Base-by-base conservation (phyloP, 1,284 basidiomycete genomes). In the Fomitopsis pinicola region DNA sequence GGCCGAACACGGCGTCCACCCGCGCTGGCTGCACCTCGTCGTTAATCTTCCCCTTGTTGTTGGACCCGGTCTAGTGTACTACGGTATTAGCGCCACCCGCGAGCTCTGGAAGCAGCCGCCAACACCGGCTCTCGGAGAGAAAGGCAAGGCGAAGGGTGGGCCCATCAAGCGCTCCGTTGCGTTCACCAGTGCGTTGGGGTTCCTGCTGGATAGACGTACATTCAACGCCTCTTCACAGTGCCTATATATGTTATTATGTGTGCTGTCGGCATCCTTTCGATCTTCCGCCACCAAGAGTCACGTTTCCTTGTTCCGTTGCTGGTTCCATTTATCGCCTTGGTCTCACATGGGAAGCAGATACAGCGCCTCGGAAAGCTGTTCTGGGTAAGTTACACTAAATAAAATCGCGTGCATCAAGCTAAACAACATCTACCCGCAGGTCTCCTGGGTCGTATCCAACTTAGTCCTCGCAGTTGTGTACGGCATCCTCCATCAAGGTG, bases 11-110 rank as follows among this genome's bases (percentile, higher is more conserved):
- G 78, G 78, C 12, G 59, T 78, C 12, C 77, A 79, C 63, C 78
- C 78, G 1, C 70, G 71, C 22, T 78, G 76, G 76, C 66, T 79
- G 2, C 77, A 79, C 60, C 59, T 74, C 26, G 66, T 70, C 28
- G 73, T 79, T 28, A 78, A 78, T 61, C 59, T 79, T 7, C 77
- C 78, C 10, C 71, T 79, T 70, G 63, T 80, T 12, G 66, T 78
- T 10, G 75, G 77, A 15, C 77, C 76, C 6, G 61, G 71, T 9
- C 36, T 76, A 35, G 57, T 74, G 12, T 59, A 62, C 54, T 66
- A 67, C 65, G 71, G 68, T 59, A 66, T 67, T 22, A 35, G 61
- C 30, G 62, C 68, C 7, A 63, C 63, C 17, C 54, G 56, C 17
- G 65, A 67, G 22, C 48, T 45, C n/a, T 66, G 5, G 40, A 55